These are phyloP conservation scores for Remersonia thermophila DNA, from an alignment of 2,329 filamentous ascomycete species.

Conservation along the genomic window DNA sequence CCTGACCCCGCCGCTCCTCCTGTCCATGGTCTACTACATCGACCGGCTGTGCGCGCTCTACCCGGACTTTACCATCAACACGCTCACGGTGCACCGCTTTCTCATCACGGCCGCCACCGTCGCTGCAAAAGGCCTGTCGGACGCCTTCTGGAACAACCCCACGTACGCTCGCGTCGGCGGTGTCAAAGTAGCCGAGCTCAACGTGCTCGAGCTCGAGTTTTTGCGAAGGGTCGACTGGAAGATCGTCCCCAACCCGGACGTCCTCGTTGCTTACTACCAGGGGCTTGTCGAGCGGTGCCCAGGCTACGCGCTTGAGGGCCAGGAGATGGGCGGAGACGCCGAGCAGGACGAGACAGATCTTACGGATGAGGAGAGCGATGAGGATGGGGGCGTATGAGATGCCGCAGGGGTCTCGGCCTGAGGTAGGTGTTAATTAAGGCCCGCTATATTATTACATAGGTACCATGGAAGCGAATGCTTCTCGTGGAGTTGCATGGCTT, in stretches of 20 bases:
- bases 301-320: constrained; percentile 40
- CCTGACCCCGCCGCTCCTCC: constrained; percentile 79
- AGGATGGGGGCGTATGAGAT: constrained; percentile 14
- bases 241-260: constrained; percentile 90
- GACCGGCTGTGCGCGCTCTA: constrained; percentile 88
- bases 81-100: constrained; percentile 91
- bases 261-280: constrained; percentile 84
- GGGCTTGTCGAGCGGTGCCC: constrained; percentile 62
- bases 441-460: too few relatives aligned
- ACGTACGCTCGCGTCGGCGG: constrained; percentile 92
- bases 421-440: too few relatives aligned
- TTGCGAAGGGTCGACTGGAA: constrained; percentile 88
- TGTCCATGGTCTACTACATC: constrained; percentile 99
- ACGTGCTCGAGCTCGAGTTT: constrained; percentile 85
- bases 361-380: constrained; percentile 23
- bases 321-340: constrained; percentile 23
- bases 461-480: too few relatives aligned
- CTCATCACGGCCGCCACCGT: constrained; percentile 93
- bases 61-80: constrained; percentile 90
- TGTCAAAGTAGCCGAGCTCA: constrained; percentile 79
- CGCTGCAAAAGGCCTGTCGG: constrained; percentile 87
- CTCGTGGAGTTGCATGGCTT: too few relatives aligned
- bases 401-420: constrained; percentile 2
- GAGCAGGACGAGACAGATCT: constrained; percentile 20
- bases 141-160: constrained; percentile 97